Percentiles rank a stretch among this genome's conserved stretches.
These are phyloP conservation scores for Claviceps pusilla DNA, from an alignment of 2,329 filamentous ascomycete genomes.

Conservation along the genomic window DNA sequence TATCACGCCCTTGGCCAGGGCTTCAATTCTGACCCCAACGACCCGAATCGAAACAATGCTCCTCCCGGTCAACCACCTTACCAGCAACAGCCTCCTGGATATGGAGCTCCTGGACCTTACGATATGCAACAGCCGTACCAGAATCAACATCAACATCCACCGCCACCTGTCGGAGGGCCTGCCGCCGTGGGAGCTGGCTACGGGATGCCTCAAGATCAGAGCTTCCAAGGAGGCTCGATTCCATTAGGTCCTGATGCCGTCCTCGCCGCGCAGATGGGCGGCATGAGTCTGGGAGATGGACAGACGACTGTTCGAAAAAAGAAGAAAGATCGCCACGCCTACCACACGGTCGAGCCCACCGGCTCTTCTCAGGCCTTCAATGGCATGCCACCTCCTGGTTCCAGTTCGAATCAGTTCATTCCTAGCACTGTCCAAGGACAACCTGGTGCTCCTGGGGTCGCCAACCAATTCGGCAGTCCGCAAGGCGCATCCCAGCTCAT, in stretches of 20 bases:
- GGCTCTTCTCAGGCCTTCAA: conserved; percentile 56
- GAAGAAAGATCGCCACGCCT: conserved; percentile 91
- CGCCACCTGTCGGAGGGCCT: neutral
- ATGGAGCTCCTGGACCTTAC: conserved; percentile 11
- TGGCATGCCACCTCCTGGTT: conserved; percentile 45
- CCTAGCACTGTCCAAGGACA: conserved; percentile 14
- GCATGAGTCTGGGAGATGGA: conserved; percentile 48
- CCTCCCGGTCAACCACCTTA: conserved; percentile 39
- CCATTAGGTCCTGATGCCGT: conserved; percentile 29
- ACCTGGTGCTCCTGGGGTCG: conserved; percentile 17
- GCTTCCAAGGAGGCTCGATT: conserved; percentile 13
- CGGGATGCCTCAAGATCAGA: conserved; percentile 18
- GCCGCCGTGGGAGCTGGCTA: conserved; percentile 13
- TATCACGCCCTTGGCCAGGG: conserved; percentile 43
- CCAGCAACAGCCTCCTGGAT: conserved; percentile 25
- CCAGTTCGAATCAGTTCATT: conserved; percentile 29
- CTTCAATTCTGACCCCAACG: conserved; percentile 38
- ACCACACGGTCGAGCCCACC: conserved; percentile 67
- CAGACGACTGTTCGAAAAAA: conserved; percentile 46
- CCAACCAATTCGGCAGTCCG: conserved; percentile 31
- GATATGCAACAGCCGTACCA: conserved; percentile 3
- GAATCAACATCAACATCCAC: conserved; percentile 3
- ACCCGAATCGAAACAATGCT: conserved; percentile 33
- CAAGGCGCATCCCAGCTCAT: conserved; percentile 26
- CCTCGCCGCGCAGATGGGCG: conserved; percentile 61